Conservation (phyloP, 139 green algal species). For the Mesotaenium endlicherianum region DNA sequence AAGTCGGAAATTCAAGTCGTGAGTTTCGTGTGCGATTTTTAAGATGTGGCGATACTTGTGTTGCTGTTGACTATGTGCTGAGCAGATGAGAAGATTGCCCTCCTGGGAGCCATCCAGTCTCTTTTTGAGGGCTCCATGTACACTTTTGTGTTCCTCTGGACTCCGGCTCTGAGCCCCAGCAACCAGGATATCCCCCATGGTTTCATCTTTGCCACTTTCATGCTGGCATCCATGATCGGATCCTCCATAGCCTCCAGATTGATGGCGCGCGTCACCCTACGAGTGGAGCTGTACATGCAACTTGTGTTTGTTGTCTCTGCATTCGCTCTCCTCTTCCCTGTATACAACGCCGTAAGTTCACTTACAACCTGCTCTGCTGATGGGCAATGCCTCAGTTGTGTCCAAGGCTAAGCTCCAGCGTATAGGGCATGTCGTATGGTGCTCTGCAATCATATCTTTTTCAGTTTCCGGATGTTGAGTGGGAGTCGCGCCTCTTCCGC, state of each 20-base stretch:
- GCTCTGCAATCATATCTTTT: no score
- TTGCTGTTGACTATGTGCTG: not conserved
- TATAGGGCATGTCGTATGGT: no score
- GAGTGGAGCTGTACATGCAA: slow-evolving; percentile 80
- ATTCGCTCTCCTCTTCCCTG: slow-evolving; percentile 58
- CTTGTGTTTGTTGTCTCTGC: slow-evolving; percentile 71
- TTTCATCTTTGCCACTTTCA: slow-evolving; percentile 94
- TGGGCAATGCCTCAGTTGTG: no score
- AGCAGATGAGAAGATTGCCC: slow-evolving; percentile 64
- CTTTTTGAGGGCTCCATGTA: slow-evolving; percentile 97
- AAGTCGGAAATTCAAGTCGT: no score
- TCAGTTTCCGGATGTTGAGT: no score
- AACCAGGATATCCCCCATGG: slow-evolving; percentile 89
- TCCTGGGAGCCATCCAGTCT: slow-evolving; percentile 87
- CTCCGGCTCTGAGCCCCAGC: slow-evolving; percentile 58
- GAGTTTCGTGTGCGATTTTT: no score
- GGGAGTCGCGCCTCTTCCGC: no score
- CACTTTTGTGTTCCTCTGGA: slow-evolving; percentile 94
- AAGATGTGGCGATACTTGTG: no score
- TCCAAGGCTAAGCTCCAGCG: no score
- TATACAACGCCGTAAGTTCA: slow-evolving; percentile 37
- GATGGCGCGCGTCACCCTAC: slow-evolving; percentile 48
- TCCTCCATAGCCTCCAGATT: slow-evolving; percentile 54
- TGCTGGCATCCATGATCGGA: slow-evolving; percentile 85
- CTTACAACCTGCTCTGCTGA: no score